Percentiles rank a stretch among this genome's conserved stretches.
These are phyloP conservation scores for Trichosporon sp. DNA, from an alignment of 1,284 basidiomycete species.

Conservation along the genomic window DNA sequence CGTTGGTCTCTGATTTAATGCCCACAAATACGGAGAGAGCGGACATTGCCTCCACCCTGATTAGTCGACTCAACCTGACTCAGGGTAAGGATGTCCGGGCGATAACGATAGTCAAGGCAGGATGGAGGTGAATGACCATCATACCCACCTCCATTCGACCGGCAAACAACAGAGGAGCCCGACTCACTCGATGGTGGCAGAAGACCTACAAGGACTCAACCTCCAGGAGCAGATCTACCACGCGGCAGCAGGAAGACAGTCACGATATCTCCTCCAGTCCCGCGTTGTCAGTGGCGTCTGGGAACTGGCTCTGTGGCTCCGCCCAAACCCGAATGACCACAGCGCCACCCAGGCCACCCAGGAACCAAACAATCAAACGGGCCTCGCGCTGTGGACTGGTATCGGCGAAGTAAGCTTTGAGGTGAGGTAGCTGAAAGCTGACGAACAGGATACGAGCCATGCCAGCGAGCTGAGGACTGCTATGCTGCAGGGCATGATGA, in stretches of 20 bases:
- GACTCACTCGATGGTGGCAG: slow-evolving; percentile 2
- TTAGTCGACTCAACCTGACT: not conserved
- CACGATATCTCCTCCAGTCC: slow-evolving; percentile 13
- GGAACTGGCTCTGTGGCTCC: slow-evolving; percentile 11
- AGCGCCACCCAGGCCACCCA: not conserved
- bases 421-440: not conserved
- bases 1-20: no score
- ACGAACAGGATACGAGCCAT: slow-evolving; percentile 7
- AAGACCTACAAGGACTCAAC: no score
- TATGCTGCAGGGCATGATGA: slow-evolving; percentile 11
- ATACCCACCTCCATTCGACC: not conserved
- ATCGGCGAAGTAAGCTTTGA: not conserved
- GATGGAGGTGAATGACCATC: not conserved
- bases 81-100: not conserved
- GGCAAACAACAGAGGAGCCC: not conserved
- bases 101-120: not conserved
- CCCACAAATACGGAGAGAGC: no score
- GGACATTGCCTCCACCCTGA: not conserved
- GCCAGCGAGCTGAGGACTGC: slow-evolving; percentile 9
- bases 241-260: not conserved
- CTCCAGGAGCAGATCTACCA: slow-evolving; percentile 18
- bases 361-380: not conserved
- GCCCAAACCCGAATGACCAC: not conserved
- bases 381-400: not conserved
- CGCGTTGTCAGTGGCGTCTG: not conserved